Base-by-base conservation (phyloP, 2,329 filamentous ascomycete species). In the Pyrenophora seminiperda region DNA sequence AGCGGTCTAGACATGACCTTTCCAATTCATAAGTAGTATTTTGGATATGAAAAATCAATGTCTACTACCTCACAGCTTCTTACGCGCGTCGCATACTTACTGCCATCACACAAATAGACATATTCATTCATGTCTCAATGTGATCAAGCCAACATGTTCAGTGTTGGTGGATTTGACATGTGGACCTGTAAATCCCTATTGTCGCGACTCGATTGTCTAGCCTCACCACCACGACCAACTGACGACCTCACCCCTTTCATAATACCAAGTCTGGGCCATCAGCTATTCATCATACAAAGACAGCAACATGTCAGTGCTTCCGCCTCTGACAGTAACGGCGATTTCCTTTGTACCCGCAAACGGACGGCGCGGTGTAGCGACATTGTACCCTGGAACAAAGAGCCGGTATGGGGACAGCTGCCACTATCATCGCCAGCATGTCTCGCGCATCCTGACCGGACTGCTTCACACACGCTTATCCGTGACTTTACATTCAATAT, bases 1-100 rank as follows among this genome's bases (percentile, higher is more conserved):
- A 59, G 29, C 54, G 53, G 10, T 36, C 36, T 13, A 51, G 40
- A 41, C 58, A 58, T 9, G 55, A 62, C 52, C 54, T 17, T 36
- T 24, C 36, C 17, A 39, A 24, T n/a, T 33, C 31, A 3, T 41
- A 0, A 45, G 13, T 27, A 10, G 22, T 15, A 2, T 7, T 27
- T 30, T 24, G 18, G 17, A 36, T 36, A 24, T 41, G 31, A 15
- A 39, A 24, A 50, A 29, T 52, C 46, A 45, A 50, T 20, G 47
- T 15, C 41, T 56, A 62, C 53, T 34, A 39, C 60, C n/a, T 49
- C 29, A 11, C 32, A 48, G 27, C 15, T 31, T 49, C 22, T 31
- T 14, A 14, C 24, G 5, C 17, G 10, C 11, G 22, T 43, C 9
- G 9, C 13, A 19, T 5, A 10, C 10, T 9, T 27, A 22, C 9